A percentile compares a stretch with the other conserved stretches of the same genome.
phyloP scores from a whole-genome alignment of 352 stramenopile genomes.

The Phytophthora citricola region DNA sequence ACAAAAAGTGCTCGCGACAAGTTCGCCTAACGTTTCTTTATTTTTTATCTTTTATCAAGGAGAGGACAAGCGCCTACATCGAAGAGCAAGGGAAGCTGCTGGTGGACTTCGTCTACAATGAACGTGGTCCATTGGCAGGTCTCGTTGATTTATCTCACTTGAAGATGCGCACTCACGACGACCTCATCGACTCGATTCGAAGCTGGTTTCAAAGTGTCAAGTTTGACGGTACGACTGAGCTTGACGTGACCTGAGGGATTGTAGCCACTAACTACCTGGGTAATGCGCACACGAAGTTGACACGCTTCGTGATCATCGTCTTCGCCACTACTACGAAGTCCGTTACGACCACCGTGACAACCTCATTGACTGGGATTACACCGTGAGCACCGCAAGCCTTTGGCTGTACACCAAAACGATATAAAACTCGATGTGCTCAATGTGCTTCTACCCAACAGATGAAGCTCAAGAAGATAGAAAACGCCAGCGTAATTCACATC shows the following conservation, averaged over 20 bases:
- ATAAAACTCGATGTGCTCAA: not conserved
- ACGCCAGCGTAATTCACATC: slow-evolving; percentile 94
- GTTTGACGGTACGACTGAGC: slow-evolving; percentile 72
- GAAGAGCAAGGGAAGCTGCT: slow-evolving; percentile 75
- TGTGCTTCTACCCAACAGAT: slow-evolving; percentile 48
- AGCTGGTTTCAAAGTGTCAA: slow-evolving; percentile 74
- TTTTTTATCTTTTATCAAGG: slow-evolving; percentile 31
- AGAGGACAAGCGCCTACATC: slow-evolving; percentile 88
- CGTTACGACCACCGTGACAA: slow-evolving; percentile 94
- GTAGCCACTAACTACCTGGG: not conserved
- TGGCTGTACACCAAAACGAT: too few species aligned
- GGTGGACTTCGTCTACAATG: slow-evolving; percentile 77
- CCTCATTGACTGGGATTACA: slow-evolving; percentile 97
- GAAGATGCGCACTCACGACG: slow-evolving; percentile 91
- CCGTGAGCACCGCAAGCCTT: slow-evolving; percentile 32
- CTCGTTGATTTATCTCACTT: slow-evolving; percentile 87
- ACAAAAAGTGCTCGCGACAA: too few species aligned
- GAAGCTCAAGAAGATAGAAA: slow-evolving; percentile 82
- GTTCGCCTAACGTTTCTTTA: slow-evolving; percentile 1
- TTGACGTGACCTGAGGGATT: not conserved
- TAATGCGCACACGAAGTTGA: slow-evolving; percentile 47
- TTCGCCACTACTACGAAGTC: slow-evolving; percentile 92
- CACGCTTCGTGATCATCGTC: slow-evolving; percentile 83
- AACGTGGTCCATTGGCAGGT: slow-evolving; percentile 59
- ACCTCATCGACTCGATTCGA: slow-evolving; percentile 87